These are phyloP conservation scores for Trypanosoma cruzi DNA, from an alignment of 208 protist species.

Conservation along the genomic window DNA sequence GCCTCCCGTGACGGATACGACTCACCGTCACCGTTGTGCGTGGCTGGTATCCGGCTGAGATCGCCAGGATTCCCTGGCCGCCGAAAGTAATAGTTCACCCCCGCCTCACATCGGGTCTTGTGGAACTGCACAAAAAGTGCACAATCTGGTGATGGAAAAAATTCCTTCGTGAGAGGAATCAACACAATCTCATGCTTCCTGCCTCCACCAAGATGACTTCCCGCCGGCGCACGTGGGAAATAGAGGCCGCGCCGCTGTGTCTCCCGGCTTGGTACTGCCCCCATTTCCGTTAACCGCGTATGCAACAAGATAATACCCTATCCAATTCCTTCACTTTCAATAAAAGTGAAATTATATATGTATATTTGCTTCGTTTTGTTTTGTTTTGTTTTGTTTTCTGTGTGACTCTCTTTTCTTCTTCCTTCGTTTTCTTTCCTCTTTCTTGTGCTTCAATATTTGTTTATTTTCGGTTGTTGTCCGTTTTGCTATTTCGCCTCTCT, in stretches of 20 bases:
- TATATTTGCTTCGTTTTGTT: not conserved
- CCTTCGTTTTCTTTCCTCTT: not conserved
- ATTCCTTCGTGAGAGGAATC: conserved; percentile 78
- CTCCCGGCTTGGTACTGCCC: conserved; percentile 74
- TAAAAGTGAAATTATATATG: conserved; percentile 7
- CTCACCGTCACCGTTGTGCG: conserved; percentile 35
- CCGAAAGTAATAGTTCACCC: conserved; percentile 88
- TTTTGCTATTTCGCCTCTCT: conserved; percentile 4
- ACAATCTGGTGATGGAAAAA: conserved; percentile 77
- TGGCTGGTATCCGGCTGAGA: conserved; percentile 70
- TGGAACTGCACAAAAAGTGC: conserved; percentile 86
- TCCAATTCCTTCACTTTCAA: not conserved
- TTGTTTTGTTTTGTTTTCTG: not conserved
- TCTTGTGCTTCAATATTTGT: not conserved
- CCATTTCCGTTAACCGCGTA: conserved; percentile 38
- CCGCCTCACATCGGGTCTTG: conserved; percentile 73
- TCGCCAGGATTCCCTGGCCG: conserved; percentile 72
- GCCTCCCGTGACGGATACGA: conserved; percentile 74
- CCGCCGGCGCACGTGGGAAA: conserved; percentile 34
- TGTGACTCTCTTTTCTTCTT: not conserved
- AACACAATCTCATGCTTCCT: conserved; percentile 68
- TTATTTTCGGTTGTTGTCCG: not conserved
- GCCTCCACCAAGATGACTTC: not conserved
- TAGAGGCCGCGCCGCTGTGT: conserved; percentile 61
- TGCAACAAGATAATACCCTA: not conserved